A percentile compares a stretch with the other conserved stretches of the same genome.
These are phyloP conservation scores for Microsporum ferrugineum DNA, from an alignment of 2,329 filamentous ascomycete genomes.

Conservation along the genomic window DNA sequence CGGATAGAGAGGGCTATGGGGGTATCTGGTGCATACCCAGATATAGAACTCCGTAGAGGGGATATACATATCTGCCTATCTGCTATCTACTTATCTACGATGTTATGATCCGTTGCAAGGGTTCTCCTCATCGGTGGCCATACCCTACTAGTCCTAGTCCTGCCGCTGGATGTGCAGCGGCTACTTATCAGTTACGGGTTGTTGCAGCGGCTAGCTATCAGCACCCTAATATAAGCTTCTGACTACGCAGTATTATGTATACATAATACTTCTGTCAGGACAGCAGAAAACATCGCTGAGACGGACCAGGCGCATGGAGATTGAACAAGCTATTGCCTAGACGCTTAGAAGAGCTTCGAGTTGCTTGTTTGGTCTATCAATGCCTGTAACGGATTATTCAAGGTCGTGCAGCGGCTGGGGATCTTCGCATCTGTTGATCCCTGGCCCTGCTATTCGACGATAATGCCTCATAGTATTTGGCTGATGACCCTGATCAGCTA, in stretches of 20 bases:
- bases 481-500: neutral
- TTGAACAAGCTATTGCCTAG: neutral
- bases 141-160: neutral
- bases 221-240: slow-evolving; percentile 2
- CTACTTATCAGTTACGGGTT: neutral
- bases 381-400: neutral
- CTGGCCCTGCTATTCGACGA: neutral
- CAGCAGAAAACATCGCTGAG: neutral
- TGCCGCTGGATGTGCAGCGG: neutral
- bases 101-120: neutral
- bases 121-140: neutral
- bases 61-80: neutral
- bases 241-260: neutral
- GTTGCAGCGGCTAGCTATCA: neutral
- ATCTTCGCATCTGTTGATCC: neutral
- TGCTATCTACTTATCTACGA: neutral
- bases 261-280: neutral
- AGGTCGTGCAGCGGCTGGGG: neutral
- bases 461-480: neutral
- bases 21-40: too few species aligned
- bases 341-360: neutral
- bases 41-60: too few species aligned
- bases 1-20: neutral
- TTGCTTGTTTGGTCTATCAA: neutral
- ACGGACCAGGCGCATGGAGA: neutral